Conservation (phyloP, 495 filamentous ascomycete genomes). For the Endocarpon pusillum region DNA sequence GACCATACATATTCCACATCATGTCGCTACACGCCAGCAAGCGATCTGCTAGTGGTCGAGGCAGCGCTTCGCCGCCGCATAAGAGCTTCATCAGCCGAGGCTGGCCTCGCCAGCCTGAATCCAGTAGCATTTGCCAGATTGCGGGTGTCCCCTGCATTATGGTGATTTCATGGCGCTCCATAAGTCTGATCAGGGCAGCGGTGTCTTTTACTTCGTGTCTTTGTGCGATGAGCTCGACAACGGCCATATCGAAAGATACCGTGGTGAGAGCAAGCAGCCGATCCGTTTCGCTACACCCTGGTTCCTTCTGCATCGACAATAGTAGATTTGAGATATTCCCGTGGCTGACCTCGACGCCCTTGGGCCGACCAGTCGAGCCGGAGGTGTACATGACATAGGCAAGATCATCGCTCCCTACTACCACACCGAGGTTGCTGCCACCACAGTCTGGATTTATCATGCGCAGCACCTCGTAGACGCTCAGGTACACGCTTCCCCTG, state of each 20-base stretch:
- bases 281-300: constrained; percentile 5
- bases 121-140: constrained; percentile 15
- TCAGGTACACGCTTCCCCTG: not conserved
- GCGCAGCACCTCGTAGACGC: constrained; percentile 1
- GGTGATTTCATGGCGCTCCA: constrained; percentile 11
- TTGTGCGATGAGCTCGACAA: constrained; percentile 8
- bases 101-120: constrained; percentile 9
- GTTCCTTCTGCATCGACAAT: constrained; percentile 5
- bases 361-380: constrained; percentile 55
- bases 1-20: constrained; percentile 23
- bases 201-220: constrained; percentile 7
- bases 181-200: constrained; percentile 7
- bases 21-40: constrained; percentile 8
- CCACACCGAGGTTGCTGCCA: constrained; percentile 1
- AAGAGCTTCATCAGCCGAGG: constrained; percentile 9
- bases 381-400: constrained; percentile 71
- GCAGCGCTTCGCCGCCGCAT: constrained; percentile 12
- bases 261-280: constrained; percentile 6
- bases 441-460: constrained; percentile 1
- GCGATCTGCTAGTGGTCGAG: constrained; percentile 11
- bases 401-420: constrained; percentile 17
- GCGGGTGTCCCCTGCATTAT: constrained; percentile 15
- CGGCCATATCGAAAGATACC: constrained; percentile 6
- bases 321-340: constrained; percentile 35
- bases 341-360: constrained; percentile 34